Conservation (phyloP, 192 early-diverging fungal species). For the Gorgonomyces haynaldii region DNA sequence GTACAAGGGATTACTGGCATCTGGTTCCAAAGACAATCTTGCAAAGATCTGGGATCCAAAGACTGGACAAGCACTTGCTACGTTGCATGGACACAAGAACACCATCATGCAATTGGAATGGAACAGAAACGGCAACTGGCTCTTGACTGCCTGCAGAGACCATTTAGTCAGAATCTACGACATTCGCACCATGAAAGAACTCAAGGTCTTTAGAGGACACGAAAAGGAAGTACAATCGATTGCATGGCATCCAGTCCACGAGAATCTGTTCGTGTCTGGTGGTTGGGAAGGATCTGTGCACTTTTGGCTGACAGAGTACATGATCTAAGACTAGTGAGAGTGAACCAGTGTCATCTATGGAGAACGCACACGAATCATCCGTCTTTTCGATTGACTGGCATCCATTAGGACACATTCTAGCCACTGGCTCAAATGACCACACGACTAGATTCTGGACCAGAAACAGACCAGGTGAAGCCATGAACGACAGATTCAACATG, state of each 20-base stretch:
- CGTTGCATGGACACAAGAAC: slow-evolving; percentile 91
- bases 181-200: slow-evolving; percentile 82
- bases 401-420: slow-evolving; percentile 88
- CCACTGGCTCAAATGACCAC: slow-evolving; percentile 90
- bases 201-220: slow-evolving; percentile 75
- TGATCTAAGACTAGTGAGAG: slow-evolving; percentile 7
- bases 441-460: slow-evolving; percentile 93
- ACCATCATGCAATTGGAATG: slow-evolving; percentile 78
- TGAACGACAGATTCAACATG: slow-evolving; percentile 36
- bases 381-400: slow-evolving; percentile 97
- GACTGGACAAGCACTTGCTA: slow-evolving; percentile 69
- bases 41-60: slow-evolving; percentile 98
- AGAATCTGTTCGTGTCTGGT: slow-evolving; percentile 78
- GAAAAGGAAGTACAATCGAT: slow-evolving; percentile 81
- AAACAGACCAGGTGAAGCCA: slow-evolving; percentile 68
- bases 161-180: slow-evolving; percentile 88
- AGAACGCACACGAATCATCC: slow-evolving; percentile 74
- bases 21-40: slow-evolving; percentile 88
- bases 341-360: slow-evolving; percentile 39
- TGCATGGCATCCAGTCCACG: slow-evolving; percentile 92
- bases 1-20: slow-evolving; percentile 78
- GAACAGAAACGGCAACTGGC: slow-evolving; percentile 98
- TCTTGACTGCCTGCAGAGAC: slow-evolving; percentile 81
- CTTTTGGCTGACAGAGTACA: slow-evolving; percentile 77
- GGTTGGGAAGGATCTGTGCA: slow-evolving; percentile 77